Evolutionary conservation across 441 rosid genomes (phyloP).

Genomic region (Aleurites moluccanus): DNA sequence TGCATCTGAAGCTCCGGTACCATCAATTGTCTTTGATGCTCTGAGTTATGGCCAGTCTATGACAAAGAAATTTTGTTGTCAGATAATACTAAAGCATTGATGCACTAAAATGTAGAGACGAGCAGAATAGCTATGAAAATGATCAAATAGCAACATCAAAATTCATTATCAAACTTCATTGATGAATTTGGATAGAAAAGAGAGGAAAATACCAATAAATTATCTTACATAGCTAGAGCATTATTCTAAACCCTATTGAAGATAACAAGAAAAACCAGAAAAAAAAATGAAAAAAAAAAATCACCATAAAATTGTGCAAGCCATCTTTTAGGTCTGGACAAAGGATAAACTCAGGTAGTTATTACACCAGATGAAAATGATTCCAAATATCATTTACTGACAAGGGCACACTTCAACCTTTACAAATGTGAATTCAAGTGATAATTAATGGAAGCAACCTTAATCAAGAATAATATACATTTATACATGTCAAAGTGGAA

Average conservation of each 20-base stretch:
- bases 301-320: conserved; percentile 1
- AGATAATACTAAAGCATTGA: conserved; percentile 1
- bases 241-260: background rate
- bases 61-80: conserved; percentile 13
- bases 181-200: background rate
- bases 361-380: background rate
- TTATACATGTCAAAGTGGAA: too few relatives aligned
- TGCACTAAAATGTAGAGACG: background rate
- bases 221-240: background rate
- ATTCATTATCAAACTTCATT: background rate
- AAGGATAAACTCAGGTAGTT: background rate
- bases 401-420: background rate
- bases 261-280: background rate
- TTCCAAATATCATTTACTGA: background rate
- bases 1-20: conserved; percentile 70
- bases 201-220: background rate
- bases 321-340: too few relatives aligned
- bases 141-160: background rate
- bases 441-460: conserved; percentile 4
- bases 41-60: conserved; percentile 55
- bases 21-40: conserved; percentile 65
- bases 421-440: background rate
- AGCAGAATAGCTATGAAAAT: background rate
- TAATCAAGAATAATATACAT: background rate
- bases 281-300: background rate